Evolutionary conservation across 441 rosid genomes (phyloP).

Genomic region (Theobroma grandiflorum): DNA sequence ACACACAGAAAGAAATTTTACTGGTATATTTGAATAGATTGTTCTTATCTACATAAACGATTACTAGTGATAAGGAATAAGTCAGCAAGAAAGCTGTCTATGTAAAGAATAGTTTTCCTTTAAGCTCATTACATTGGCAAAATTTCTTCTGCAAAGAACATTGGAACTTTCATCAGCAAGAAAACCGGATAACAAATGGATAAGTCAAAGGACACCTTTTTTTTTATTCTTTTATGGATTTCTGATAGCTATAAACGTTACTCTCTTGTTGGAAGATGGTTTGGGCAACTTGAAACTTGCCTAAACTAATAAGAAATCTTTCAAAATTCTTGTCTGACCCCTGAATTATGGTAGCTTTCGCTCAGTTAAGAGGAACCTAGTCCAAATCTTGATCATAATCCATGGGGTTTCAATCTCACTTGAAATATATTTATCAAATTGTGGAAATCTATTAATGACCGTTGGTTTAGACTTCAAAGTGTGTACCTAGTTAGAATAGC

Average conservation of each 20-base stretch:
- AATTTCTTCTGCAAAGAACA: neutral
- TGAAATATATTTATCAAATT: neutral
- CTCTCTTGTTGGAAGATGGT: neutral
- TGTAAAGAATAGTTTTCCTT: neutral
- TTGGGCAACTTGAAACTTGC: neutral
- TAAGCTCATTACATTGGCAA: neutral
- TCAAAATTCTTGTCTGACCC: neutral
- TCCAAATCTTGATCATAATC: neutral
- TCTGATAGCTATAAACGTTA: neutral
- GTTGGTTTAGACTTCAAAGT: neutral
- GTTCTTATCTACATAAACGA: neutral
- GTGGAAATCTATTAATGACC: neutral
- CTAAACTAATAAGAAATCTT: neutral
- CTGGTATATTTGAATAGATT: neutral
- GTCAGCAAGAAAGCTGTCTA: neutral
- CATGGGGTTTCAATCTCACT: neutral
- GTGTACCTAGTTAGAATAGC: neutral
- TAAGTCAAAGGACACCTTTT: neutral
- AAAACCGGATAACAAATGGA: neutral
- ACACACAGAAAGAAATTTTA: neutral
- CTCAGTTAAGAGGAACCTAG: neutral
- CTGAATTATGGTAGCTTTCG: neutral
- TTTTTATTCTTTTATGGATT: neutral
- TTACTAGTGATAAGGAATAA: no score
- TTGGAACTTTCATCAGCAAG: neutral